Evolutionary conservation across 495 filamentous ascomycete genomes (phyloP).

Genomic region (Xylaria acuta): DNA sequence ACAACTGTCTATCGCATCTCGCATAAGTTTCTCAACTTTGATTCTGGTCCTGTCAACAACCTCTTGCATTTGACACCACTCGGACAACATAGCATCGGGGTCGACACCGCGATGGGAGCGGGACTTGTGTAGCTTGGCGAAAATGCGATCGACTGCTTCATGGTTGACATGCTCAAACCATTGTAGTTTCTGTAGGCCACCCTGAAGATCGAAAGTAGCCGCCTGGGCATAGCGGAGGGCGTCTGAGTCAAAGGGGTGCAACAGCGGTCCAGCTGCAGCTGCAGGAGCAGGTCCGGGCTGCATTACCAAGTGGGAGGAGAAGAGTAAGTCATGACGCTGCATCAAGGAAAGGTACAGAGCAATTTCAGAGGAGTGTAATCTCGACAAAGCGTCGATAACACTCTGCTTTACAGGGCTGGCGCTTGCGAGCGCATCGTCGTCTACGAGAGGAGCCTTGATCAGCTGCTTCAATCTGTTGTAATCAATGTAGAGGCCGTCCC

Average conservation of each 20-base stretch:
- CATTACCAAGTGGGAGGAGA: background rate
- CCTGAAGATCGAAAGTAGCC: conserved; percentile 1
- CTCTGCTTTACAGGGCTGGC: background rate
- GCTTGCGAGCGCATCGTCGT: background rate
- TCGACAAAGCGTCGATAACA: background rate
- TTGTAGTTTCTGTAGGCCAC: background rate
- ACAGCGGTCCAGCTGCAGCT: background rate
- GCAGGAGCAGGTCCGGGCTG: background rate
- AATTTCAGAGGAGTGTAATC: background rate
- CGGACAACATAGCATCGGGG: background rate
- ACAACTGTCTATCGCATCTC: background rate
- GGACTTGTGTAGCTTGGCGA: conserved; percentile 3
- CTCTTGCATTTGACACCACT: conserved; percentile 10
- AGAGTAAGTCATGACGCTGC: background rate
- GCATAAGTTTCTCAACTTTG: background rate
- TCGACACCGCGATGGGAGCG: background rate
- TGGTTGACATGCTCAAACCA: conserved; percentile 21
- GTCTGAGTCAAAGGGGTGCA: background rate
- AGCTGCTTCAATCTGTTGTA: conserved; percentile 33
- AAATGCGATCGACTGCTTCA: conserved; percentile 2
- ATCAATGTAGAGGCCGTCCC: conserved; percentile 35
- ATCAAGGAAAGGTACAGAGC: conserved; percentile 10
- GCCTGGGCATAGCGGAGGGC: background rate
- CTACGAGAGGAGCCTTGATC: conserved; percentile 12
- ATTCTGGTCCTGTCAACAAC: background rate